Conservation (phyloP, 2,329 filamentous ascomycete species). For the Fusarium staphyleae region DNA sequence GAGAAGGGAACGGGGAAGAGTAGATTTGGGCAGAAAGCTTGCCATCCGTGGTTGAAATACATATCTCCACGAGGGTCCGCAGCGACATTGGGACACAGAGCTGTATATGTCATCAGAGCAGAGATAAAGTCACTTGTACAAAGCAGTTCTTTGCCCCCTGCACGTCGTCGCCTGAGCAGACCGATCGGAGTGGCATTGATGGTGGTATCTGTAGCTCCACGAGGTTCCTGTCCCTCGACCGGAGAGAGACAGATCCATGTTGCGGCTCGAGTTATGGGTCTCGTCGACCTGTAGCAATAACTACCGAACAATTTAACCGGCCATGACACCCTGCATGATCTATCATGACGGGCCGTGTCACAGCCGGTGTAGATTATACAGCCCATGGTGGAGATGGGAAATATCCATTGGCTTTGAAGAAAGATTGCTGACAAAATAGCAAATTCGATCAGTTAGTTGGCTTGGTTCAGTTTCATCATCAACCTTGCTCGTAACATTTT, state of each 20-base stretch:
- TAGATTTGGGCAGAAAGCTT: not conserved
- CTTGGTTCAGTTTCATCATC: no score
- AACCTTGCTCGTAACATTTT: no score
- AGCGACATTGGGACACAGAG: no score
- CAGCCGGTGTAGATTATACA: not conserved
- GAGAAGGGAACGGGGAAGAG: no score
- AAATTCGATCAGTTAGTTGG: no score
- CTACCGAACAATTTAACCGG: slow-evolving; percentile 31
- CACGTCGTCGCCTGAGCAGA: not conserved
- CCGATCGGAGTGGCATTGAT: slow-evolving; percentile 24
- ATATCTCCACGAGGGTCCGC: not conserved
- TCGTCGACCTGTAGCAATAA: not conserved
- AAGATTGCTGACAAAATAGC: no score
- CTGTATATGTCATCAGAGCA: slow-evolving; percentile 5
- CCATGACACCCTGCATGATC: not conserved
- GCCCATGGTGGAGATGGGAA: not conserved
- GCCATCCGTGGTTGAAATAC: slow-evolving; percentile 2
- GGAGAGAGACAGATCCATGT: not conserved
- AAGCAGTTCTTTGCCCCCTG: no score
- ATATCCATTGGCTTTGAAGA: slow-evolving; percentile 3
- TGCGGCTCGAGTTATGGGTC: slow-evolving; percentile 1
- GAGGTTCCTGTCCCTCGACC: not conserved
- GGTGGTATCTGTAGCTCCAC: not conserved
- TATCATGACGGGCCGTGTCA: not conserved
- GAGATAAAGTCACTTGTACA: slow-evolving; percentile 20